phyloP scores from a whole-genome alignment of 306 rosid species.

The Pyrus betulifolia region DNA sequence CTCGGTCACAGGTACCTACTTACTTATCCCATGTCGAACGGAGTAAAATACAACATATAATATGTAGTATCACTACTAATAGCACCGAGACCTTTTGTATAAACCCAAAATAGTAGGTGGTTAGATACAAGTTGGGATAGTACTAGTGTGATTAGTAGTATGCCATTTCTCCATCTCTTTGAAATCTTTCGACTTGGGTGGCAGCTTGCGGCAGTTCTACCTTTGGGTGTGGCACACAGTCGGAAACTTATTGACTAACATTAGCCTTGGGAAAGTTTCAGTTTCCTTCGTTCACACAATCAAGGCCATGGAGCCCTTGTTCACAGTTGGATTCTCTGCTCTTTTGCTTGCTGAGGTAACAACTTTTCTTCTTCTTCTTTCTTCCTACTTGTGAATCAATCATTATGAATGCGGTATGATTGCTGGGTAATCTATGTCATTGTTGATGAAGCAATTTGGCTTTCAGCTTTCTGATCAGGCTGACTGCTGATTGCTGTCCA shows the following conservation, averaged over 20 bases:
- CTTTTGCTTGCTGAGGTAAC: slow-evolving; percentile 61
- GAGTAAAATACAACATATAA: too few species aligned
- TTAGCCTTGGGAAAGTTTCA: slow-evolving; percentile 62
- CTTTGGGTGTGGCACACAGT: slow-evolving; percentile 58
- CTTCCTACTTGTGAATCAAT: background rate
- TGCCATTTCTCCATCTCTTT: too few species aligned
- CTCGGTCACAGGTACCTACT: slow-evolving; percentile 41
- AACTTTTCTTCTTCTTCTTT: background rate
- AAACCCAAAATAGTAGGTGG: too few species aligned
- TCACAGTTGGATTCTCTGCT: slow-evolving; percentile 58
- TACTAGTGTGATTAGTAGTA: too few species aligned
- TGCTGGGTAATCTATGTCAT: background rate
- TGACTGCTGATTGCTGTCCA: slow-evolving; percentile 11
- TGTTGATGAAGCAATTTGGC: slow-evolving; percentile 19
- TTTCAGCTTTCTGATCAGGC: slow-evolving; percentile 16
- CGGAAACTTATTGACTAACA: slow-evolving; percentile 67
- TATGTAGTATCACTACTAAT: too few species aligned
- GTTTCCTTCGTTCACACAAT: slow-evolving; percentile 87
- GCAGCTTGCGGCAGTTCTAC: slow-evolving; percentile 48
- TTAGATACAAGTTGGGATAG: too few species aligned
- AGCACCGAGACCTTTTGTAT: too few species aligned
- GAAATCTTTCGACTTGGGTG: background rate
- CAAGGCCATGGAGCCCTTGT: slow-evolving; percentile 77
- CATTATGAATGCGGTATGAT: background rate
- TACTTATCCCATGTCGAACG: background rate